Conservation (phyloP, 768 basidiomycete species). For the Suillus americanus region DNA sequence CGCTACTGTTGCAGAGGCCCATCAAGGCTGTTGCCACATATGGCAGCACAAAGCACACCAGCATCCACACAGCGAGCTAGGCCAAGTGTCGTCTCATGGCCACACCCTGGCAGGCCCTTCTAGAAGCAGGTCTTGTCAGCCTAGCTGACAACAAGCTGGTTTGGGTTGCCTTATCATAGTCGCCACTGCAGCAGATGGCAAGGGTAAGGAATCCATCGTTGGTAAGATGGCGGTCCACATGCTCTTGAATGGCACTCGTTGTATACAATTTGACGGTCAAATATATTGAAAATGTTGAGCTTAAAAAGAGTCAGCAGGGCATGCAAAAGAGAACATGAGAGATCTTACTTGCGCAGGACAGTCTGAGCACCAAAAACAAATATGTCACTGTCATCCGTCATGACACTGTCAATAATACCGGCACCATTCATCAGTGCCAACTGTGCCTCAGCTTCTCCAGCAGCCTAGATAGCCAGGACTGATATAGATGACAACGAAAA, state of each 20-base stretch:
- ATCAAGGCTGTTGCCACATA: background rate
- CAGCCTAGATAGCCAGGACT: conserved; percentile 12
- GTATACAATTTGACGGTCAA: too few species aligned
- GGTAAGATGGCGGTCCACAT: too few species aligned
- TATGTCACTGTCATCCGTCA: background rate
- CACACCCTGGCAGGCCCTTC: background rate
- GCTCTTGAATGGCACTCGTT: too few species aligned
- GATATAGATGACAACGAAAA: conserved; percentile 27
- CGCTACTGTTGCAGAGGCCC: background rate
- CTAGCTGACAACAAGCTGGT: background rate
- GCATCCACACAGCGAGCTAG: background rate
- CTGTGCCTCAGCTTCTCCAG: conserved; percentile 5
- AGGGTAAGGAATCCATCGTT: too few species aligned
- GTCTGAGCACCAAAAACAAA: conserved; percentile 5
- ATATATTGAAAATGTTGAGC: too few species aligned
- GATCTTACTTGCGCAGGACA: conserved; percentile 3
- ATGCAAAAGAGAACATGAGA: background rate
- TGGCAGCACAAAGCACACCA: background rate
- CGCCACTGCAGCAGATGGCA: too few species aligned
- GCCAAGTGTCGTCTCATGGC: background rate
- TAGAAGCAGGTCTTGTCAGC: background rate
- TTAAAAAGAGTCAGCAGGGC: background rate
- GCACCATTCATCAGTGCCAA: background rate
- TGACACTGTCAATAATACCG: conserved; percentile 2
- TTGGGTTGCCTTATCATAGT: background rate